Base-by-base conservation (phyloP, 1,284 basidiomycete genomes). In the Puccinia polysora region DNA sequence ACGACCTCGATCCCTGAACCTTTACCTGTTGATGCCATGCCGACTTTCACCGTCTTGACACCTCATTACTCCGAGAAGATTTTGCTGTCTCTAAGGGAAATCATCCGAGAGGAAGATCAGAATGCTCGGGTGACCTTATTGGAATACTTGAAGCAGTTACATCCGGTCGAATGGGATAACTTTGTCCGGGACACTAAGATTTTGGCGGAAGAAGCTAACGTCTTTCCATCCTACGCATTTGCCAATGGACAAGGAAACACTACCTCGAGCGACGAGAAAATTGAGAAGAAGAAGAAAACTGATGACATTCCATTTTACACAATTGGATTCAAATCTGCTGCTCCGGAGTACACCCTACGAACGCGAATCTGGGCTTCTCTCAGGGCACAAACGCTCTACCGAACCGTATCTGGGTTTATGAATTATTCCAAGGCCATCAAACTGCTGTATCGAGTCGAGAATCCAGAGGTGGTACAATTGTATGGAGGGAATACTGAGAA, bases 351-450 rank as follows among this genome's bases (percentile, higher is more conserved):
- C 82, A 98, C 95, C 0, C 86, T 98, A 34, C 92, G 95, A 75
- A 98, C 96, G 15, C 89, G 95, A 81, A 98, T 98, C 78, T 98
- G 95, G 95, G 94, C 95, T 10, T 97, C 94, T 32, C 85, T 98
- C 15, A 91, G 95, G 74, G 95, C 95, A 23, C 96, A 98, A 83
- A 98, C 96, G 2, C 86, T 98, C 38, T 98, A 98, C 82, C 88
- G 96, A 76, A 98, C 95, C 23, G 94, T 98, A 18, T 97, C 96
- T 56, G 96, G 95, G 65, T 97, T 98, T 88, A 98, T 98, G 96
- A 98, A 98, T 84, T 98, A 98, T 81, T 88, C 90, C 78, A 98
- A 98, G 84, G 95, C 96, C 20, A 97, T 98, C 86, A 98, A 98
- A 82, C 84, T 98, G n/a, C 86, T 98, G 34, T 97, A 97, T 82